Evolutionary conservation across 495 filamentous ascomycete genomes (phyloP), one percentile per base, ranked within the genome.

Genomic region (Talaromyces proteolyticus): DNA sequence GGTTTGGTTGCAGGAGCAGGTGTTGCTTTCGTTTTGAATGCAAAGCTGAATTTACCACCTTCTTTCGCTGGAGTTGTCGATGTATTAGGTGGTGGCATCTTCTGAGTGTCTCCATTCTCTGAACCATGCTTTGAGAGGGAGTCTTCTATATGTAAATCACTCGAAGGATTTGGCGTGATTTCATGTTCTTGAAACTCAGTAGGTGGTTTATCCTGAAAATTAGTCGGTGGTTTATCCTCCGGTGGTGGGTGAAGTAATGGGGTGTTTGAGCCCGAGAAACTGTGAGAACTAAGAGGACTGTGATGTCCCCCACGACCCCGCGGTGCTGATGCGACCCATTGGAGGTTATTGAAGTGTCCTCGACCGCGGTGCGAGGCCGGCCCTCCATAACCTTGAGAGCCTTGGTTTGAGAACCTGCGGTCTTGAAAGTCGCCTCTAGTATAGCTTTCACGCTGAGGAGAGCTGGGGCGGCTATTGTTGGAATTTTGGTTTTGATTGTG

Each of bases 1-100:
- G 85, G 80, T 52, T 89, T 87, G 3, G 87, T 76, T 7, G 72
- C 58, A 6, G 73, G 61, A 19, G 78, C 67, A 17, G 81, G 69
- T 5, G 75, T 66, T 18, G 80, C 66, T 52, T 93, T 93, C 0
- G 81, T 71, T 61, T 93, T 94, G 64, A 95, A 85, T 11, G 88
- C 86, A 64, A 95, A 95, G 57, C 87, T 90, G 57, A 95, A 89
- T 62, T 90, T 92, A 34, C 82, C 84, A 14, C 74, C 78, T 67
- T 76, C 80, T 39, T 72, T 73, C 44, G 69, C 52, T 58, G 76
- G 67, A 20, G 79, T 72, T 34, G 78, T 70, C 20, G 77, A 68
- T 5, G 69, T 63, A 14, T 72, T 63, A 12, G 62, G 73, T 6
- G 77, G 77, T 23, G 65, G 66, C 68, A 77, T 77, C 23, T 75